phyloP scores from a whole-genome alignment of 768 basidiomycete species.

The Grammothele lineata region DNA sequence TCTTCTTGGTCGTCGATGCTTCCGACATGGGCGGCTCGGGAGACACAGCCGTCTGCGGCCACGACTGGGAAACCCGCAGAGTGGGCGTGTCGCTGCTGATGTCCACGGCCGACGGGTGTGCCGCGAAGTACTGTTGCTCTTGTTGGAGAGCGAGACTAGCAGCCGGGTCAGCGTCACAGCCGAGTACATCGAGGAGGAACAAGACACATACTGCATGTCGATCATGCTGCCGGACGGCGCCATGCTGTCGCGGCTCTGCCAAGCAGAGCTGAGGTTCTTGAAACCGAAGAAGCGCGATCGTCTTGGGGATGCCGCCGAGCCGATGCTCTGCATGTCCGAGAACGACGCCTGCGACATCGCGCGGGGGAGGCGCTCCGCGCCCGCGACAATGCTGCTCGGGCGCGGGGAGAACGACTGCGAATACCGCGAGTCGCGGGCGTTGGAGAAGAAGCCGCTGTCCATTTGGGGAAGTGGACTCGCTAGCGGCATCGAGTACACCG shows the following conservation, averaged over 20 bases:
- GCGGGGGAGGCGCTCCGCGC: slow-evolving; percentile 46
- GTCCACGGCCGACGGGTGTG: slow-evolving; percentile 20
- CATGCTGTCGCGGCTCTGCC: slow-evolving; percentile 78
- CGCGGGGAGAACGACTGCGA: slow-evolving; percentile 37
- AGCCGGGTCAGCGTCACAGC: too few relatives aligned
- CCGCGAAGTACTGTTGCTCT: slow-evolving; percentile 36
- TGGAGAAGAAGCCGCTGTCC: slow-evolving; percentile 51
- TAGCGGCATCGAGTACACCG: slow-evolving; percentile 66
- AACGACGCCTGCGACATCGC: slow-evolving; percentile 77
- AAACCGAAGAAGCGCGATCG: slow-evolving; percentile 77
- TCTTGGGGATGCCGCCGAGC: slow-evolving; percentile 57
- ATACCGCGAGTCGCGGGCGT: slow-evolving; percentile 57
- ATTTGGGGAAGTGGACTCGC: slow-evolving; percentile 32
- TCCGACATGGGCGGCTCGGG: slow-evolving; percentile 11
- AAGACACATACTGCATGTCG: slow-evolving; percentile 79
- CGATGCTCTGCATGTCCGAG: slow-evolving; percentile 73
- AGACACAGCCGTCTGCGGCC: slow-evolving; percentile 14
- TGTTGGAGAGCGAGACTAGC: slow-evolving; percentile 76
- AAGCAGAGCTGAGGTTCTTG: slow-evolving; percentile 64
- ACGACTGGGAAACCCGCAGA: slow-evolving; percentile 21
- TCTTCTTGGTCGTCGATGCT: slow-evolving; percentile 48
- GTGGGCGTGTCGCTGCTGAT: slow-evolving; percentile 27
- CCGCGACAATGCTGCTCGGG: slow-evolving; percentile 37
- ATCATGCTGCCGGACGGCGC: slow-evolving; percentile 87
- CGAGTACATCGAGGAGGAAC: slow-evolving; percentile 5